phyloP scores from a whole-genome alignment of 108 stramenopile genomes.

The Ochromonas danica region DNA sequence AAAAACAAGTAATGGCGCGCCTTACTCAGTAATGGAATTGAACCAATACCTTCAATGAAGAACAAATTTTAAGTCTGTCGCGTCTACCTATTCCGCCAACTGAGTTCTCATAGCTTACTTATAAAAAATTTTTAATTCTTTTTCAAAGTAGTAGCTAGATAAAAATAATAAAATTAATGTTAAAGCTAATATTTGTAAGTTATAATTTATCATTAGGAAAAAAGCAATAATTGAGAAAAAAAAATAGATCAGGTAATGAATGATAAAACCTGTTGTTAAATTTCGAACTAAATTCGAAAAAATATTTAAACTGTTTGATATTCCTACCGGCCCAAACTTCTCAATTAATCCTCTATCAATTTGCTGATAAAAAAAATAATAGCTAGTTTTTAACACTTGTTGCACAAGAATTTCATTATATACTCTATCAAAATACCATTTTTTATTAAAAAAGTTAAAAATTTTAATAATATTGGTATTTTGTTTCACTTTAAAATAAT shows the following conservation, averaged over 20 bases:
- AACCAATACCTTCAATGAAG: slow-evolving; percentile 32
- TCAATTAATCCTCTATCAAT: slow-evolving; percentile 28
- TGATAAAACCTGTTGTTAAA: not conserved
- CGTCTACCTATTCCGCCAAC: slow-evolving; percentile 34
- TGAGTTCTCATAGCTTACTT: slow-evolving; percentile 19
- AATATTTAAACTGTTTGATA: slow-evolving; percentile 38
- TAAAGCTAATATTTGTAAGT: slow-evolving; percentile 29
- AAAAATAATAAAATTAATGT: slow-evolving; percentile 27
- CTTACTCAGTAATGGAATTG: slow-evolving; percentile 26
- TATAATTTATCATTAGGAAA: slow-evolving; percentile 21
- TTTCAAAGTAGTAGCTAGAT: slow-evolving; percentile 29
- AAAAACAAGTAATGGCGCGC: slow-evolving; percentile 15
- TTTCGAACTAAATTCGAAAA: slow-evolving; percentile 21
- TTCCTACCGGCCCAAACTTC: slow-evolving; percentile 14
- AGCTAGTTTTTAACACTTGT: slow-evolving; percentile 22
- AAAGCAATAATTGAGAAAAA: slow-evolving; percentile 17
- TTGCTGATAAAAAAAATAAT: not conserved
- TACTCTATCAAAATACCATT: slow-evolving; percentile 30
- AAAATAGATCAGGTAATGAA: slow-evolving; percentile 17
- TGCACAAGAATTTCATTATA: slow-evolving; percentile 24
- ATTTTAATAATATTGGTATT: slow-evolving; percentile 2
- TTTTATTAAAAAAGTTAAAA: slow-evolving; percentile 30
- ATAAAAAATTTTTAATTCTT: slow-evolving; percentile 32
- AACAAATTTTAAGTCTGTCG: slow-evolving; percentile 36
- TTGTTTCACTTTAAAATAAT: slow-evolving; percentile 26